Base-by-base conservation (phyloP, 176 grass and related monocot species). In the Eremochloa ophiuroides region DNA sequence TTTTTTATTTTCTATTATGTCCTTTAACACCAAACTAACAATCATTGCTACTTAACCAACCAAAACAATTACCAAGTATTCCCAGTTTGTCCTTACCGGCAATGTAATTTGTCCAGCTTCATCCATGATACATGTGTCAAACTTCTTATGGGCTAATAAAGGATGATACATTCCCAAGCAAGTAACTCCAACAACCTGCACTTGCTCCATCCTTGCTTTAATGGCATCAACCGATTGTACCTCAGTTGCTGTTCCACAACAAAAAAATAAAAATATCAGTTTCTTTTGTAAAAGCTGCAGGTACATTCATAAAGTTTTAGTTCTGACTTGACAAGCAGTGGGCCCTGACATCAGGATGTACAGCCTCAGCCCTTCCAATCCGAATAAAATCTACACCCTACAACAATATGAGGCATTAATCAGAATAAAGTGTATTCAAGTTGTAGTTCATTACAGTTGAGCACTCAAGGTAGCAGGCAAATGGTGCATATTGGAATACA, bases 101-200 rank as follows among this genome's bases (percentile, higher is more conserved):
- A 98, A 73, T 79, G 95, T 98, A 56, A 93, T 98, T 89, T 98
- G 95, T n/a, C 95, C 95, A 59, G 92, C 95, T 86, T 98, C 95
- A 82, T 98, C 95, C 90, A 94, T 95, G 77, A 98, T 98, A 73
- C 95, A 98, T 60, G 94, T 90, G 59, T 98, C 95, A 39, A 98
- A 98, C 76, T 95, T 98, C 82, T 98, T 98, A 79, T 93, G 91
- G 60, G 82, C 77, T 68, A 98, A 76, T 44, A 98, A 88, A 35
- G 95, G 90, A 81, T 98, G 90, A 40, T 93, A 94, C 74, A 98
- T 85, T 89, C 92, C 95, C 80, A 98, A 91, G 75, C 95, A 95
- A 74, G 95, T 98, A 62, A 88, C 95, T 63, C 95, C 95, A 87
- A 98, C 95, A 85, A 98, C 91, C 51, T 75, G 90, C 50, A 91